Percentiles rank a stretch among this genome's conserved stretches.
phyloP scores from a whole-genome alignment of 768 basidiomycete species.

The Calocybe indica region DNA sequence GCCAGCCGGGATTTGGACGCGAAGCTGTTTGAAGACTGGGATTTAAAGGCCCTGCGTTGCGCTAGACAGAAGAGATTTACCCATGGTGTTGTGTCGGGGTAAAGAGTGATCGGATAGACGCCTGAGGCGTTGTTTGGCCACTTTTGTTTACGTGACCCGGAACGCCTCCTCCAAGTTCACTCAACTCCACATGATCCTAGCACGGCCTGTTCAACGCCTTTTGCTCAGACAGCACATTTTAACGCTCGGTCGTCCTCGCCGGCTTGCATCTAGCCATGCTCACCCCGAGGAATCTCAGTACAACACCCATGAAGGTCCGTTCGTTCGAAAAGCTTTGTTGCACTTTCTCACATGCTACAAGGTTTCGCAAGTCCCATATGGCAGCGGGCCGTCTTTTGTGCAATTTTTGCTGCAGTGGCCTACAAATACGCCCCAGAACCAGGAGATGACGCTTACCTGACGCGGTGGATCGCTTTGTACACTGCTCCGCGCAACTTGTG shows the following conservation, averaged over 20 bases:
- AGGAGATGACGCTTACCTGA: slow-evolving; percentile 55
- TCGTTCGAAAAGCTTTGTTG: too few species aligned
- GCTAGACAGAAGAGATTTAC: slow-evolving; percentile 1
- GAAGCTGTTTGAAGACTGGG: neutral
- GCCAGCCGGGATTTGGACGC: slow-evolving; percentile 2
- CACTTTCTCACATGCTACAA: slow-evolving; percentile 12
- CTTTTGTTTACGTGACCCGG: neutral
- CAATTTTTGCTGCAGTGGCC: slow-evolving; percentile 43
- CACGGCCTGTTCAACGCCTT: too few species aligned
- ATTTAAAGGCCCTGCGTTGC: too few species aligned
- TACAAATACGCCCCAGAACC: slow-evolving; percentile 69
- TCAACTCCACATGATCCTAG: too few species aligned
- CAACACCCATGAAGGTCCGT: too few species aligned
- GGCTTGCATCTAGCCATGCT: too few species aligned
- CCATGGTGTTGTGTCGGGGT: slow-evolving; percentile 1
- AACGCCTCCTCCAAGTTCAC: too few species aligned
- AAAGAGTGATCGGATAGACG: too few species aligned
- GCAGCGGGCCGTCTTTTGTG: slow-evolving; percentile 53
- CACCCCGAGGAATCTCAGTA: too few species aligned
- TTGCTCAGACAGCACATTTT: too few species aligned
- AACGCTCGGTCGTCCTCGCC: too few species aligned
- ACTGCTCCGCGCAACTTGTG: slow-evolving; percentile 47
- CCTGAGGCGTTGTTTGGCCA: slow-evolving; percentile 3
- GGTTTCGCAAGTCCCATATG: slow-evolving; percentile 65
- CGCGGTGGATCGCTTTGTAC: slow-evolving; percentile 60